Evolutionary conservation across 495 filamentous ascomycete genomes (phyloP), one percentile per base, ranked within the genome.

Genomic region (Clavariopsis aquatica): DNA sequence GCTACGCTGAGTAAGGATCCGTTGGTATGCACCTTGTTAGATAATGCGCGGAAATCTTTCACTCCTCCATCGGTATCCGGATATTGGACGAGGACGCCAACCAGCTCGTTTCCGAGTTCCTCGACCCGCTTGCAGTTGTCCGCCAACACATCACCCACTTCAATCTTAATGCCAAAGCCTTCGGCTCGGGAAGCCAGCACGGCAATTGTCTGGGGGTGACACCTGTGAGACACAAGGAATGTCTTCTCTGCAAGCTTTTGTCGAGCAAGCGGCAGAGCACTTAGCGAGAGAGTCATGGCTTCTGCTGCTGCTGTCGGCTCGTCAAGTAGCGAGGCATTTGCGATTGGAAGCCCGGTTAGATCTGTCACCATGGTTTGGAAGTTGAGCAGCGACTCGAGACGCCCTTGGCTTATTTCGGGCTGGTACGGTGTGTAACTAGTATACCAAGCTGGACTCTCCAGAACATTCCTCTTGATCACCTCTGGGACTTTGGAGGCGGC

Each of bases 371-470:
- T 75, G 13, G 94, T 98, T 82, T 98, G 94, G 77, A 96, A 98
- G 79, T 98, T 98, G 47, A 98, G 80, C 43, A 98, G 79, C 7
- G 93, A 96, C 80, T 98, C 95, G 66, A 79, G 57, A 57, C 69
- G 43, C 54, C 81, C 94, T 76, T 98, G 94, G 71, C 91, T 96
- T 80, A 98, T 98, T 78, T 98, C 94, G 1, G 94, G 93, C 75
- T 98, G 94, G 76, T 98, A 98, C 26, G 94, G 94, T 0, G 94
- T 98, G 73, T 98, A 98, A 74, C 93, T 97, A 43, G 94, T 98
- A 77, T 98, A 98, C 94, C 94, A 98, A 17, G 87, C 95, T 0
- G 94, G 94, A 70, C 86, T 91, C 81, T 98, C 93, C 29, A 98
- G 79, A 9, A 98, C 83, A 74, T 98, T 98, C 70, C 94, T 83